Base-by-base conservation (phyloP, 176 grass and related monocot genomes). In the Oryza punctata region DNA sequence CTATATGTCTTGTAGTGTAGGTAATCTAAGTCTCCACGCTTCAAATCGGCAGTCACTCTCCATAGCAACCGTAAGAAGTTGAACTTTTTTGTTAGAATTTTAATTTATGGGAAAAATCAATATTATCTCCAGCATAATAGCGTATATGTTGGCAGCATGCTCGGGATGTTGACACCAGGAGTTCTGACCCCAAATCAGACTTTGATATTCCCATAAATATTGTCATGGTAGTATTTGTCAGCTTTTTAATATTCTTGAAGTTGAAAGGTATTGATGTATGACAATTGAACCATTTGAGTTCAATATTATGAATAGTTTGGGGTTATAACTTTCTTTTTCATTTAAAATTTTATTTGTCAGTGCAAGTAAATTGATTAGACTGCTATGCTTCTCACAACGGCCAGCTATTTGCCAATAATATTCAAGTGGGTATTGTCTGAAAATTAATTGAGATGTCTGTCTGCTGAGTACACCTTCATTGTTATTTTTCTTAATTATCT, bases 181-280 rank as follows among this genome's bases (percentile, higher is more conserved):
- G 25, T 35, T 71, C 26, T 79, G 12, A 57, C 46, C 12, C 59
- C 3, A 49, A 49, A 63, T 29, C 63, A 77, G 21, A 7, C 13
- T 35, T 84, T 21, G 6, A 12, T 57, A n/a, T 83, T 88, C 43
- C 32, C 9, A 50, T 25, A 75, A 65, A 21, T 83, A 65, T 43
- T 50, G 47, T 40, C 6, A 71, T 69, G 15, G 18, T 24, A 15
- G 7, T 12, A 16, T 13, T 65, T 21, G 11, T 63, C 12, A 16
- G 10, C 4, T 28, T 70, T 29, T 38, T 27, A 45, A 12, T 28
- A 63, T 0, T 15, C 29, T 18, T 23, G 54, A 12, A 23, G 35
- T 37, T 41, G 24, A 65, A 57, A 40, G 10, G 9, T 76, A 43
- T 49, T 64, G 18, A 44, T 24, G 25, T 38, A 12, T 4, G 1